Evolutionary conservation across 2,329 filamentous ascomycete species (phyloP).

Genomic region (Aspergillus uvarum): DNA sequence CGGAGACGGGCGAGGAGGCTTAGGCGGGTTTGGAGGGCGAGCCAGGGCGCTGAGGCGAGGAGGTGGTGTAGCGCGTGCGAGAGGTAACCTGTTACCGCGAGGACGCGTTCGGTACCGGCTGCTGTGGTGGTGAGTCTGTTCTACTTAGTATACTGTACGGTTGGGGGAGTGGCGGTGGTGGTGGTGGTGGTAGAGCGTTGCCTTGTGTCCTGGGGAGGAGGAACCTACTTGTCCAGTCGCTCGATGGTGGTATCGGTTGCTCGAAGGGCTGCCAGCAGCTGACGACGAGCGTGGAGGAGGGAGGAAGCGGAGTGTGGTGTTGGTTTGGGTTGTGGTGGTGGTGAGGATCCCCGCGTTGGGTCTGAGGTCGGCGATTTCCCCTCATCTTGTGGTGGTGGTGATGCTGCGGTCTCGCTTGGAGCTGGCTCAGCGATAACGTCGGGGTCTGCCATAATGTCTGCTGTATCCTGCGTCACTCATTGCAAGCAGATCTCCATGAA

Average conservation of each 20-base stretch:
- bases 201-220: slow-evolving; percentile 15
- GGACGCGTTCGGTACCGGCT: slow-evolving; percentile 66
- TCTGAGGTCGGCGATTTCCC: slow-evolving; percentile 25
- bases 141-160: slow-evolving; percentile 6
- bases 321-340: slow-evolving; percentile 10
- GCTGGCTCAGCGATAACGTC: slow-evolving; percentile 17
- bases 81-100: slow-evolving; percentile 68
- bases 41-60: slow-evolving; percentile 53
- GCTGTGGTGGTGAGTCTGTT: slow-evolving; percentile 65
- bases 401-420: slow-evolving; percentile 9
- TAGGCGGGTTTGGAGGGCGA: slow-evolving; percentile 45
- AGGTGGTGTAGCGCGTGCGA: slow-evolving; percentile 63
- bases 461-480: neutral
- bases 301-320: neutral
- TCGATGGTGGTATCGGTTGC: slow-evolving; percentile 31
- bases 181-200: slow-evolving; percentile 40
- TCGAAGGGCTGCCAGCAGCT: slow-evolving; percentile 28
- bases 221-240: slow-evolving; percentile 32
- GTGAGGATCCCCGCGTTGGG: neutral
- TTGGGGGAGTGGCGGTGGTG: neutral
- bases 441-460: slow-evolving; percentile 24
- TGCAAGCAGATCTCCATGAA: neutral
- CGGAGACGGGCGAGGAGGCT: slow-evolving; percentile 41
- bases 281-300: slow-evolving; percentile 15
- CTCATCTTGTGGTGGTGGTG: slow-evolving; percentile 17